Percentiles rank a stretch among this genome's conserved stretches.
Conservation (phyloP, 2,329 filamentous ascomycete genomes). For the Aspergillus texensis region DNA sequence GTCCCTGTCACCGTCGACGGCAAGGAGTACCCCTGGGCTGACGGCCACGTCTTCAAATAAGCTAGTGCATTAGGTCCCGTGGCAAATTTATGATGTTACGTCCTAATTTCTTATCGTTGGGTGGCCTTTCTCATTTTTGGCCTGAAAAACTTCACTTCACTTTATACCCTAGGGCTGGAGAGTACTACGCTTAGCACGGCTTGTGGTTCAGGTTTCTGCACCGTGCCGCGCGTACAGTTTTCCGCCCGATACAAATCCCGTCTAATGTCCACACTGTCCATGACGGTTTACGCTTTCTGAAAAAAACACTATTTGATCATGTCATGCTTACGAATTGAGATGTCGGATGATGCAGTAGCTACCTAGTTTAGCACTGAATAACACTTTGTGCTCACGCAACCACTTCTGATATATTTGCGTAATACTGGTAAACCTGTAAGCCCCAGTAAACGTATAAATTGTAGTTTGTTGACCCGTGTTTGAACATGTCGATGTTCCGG, state of each 20-base stretch:
- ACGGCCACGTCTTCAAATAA: slow-evolving; percentile 99
- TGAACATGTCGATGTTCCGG: not conserved
- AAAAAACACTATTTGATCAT: slow-evolving; percentile 18
- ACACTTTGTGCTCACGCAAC: slow-evolving; percentile 2
- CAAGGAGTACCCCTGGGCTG: slow-evolving; percentile 86
- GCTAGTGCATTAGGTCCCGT: slow-evolving; percentile 31
- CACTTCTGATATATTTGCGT: not conserved
- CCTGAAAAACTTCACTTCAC: slow-evolving; percentile 4
- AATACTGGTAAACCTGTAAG: not conserved
- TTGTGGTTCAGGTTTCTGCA: not conserved
- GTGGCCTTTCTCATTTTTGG: slow-evolving; percentile 13
- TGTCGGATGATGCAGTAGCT: slow-evolving; percentile 21
- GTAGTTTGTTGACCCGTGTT: not conserved
- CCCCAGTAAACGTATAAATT: not conserved
- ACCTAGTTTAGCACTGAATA: slow-evolving; percentile 15
- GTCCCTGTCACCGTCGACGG: slow-evolving; percentile 76
- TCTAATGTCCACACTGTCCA: slow-evolving; percentile 20
- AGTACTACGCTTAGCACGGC: not conserved
- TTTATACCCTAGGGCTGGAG: slow-evolving; percentile 3
- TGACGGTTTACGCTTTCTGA: slow-evolving; percentile 23
- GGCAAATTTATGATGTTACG: slow-evolving; percentile 23
- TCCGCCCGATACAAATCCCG: slow-evolving; percentile 3
- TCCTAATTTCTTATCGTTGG: slow-evolving; percentile 15
- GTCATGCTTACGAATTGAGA: slow-evolving; percentile 24
- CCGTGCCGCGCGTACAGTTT: not conserved